Evolutionary conservation across 441 rosid species (phyloP).

Genomic region (Eruca vesicaria): DNA sequence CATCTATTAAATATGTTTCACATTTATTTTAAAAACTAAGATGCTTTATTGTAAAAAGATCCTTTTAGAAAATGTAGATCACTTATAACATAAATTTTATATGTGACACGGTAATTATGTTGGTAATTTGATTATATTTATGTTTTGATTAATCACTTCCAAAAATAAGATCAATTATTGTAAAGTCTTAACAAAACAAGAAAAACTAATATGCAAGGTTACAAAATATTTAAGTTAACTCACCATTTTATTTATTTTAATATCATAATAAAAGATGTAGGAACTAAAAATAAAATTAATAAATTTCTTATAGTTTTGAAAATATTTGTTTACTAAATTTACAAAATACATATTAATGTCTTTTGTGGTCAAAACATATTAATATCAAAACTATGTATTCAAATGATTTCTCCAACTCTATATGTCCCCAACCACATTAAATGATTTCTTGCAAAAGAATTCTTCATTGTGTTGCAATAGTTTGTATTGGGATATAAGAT

Average conservation of each 20-base stretch:
- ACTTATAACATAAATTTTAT: not conserved
- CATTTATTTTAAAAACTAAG: not conserved
- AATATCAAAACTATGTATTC: too few relatives aligned
- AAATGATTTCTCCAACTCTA: too few relatives aligned
- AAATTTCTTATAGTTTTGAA: too few relatives aligned
- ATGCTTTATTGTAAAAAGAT: not conserved
- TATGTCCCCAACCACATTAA: constrained; percentile 57
- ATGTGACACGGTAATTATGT: not conserved
- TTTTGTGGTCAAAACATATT: too few relatives aligned
- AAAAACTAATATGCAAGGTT: not conserved
- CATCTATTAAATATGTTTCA: not conserved
- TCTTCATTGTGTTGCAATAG: constrained; percentile 54
- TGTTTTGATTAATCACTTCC: not conserved
- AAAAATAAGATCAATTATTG: not conserved
- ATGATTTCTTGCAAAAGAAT: constrained; percentile 58
- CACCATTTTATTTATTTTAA: too few relatives aligned
- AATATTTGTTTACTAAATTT: too few relatives aligned
- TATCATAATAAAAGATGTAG: too few relatives aligned
- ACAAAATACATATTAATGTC: too few relatives aligned
- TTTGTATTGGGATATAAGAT: constrained; percentile 54
- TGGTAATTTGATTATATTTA: not conserved
- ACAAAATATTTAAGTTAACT: too few relatives aligned
- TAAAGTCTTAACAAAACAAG: not conserved
- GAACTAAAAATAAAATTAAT: too few relatives aligned
- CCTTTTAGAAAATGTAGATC: not conserved